Conservation (phyloP, 2,329 filamentous ascomycete genomes). For the Aureobasidium sp. region DNA sequence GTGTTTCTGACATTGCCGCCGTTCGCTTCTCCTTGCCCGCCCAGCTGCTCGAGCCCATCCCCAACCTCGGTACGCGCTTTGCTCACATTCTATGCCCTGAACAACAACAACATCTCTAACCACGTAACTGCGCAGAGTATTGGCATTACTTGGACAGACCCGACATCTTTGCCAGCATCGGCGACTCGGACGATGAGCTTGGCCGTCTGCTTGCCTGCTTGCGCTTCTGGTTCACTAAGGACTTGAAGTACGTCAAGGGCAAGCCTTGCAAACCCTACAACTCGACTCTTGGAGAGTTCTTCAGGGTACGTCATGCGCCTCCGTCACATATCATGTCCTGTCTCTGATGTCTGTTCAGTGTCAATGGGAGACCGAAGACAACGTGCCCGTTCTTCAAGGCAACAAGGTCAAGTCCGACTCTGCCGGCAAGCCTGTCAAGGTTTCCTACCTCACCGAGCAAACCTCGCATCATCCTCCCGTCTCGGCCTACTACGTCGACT, state of each 20-base stretch:
- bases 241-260: conserved; percentile 97
- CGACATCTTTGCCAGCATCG: conserved; percentile 77
- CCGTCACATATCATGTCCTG: background rate
- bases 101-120: background rate
- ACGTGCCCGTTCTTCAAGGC: conserved; percentile 51
- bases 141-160: conserved; percentile 97
- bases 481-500: conserved; percentile 90
- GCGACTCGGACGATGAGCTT: conserved; percentile 82
- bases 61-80: conserved; percentile 62
- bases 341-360: conserved; percentile 49
- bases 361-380: conserved; percentile 88
- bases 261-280: conserved; percentile 99
- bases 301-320: conserved; percentile 56
- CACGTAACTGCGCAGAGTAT: conserved; percentile 58
- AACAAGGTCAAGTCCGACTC: conserved; percentile 28
- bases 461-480: conserved; percentile 97
- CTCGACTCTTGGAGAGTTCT: conserved; percentile 93
- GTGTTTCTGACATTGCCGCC: conserved; percentile 88
- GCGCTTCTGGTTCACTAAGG: conserved; percentile 98
- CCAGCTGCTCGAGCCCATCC: conserved; percentile 89
- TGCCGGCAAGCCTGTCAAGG: conserved; percentile 53
- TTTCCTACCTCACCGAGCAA: conserved; percentile 95
- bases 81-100: background rate
- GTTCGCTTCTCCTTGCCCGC: conserved; percentile 95
- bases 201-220: conserved; percentile 93